These are phyloP conservation scores for Penicillium thymicola DNA, from an alignment of 2,329 filamentous ascomycete genomes.

Conservation along the genomic window DNA sequence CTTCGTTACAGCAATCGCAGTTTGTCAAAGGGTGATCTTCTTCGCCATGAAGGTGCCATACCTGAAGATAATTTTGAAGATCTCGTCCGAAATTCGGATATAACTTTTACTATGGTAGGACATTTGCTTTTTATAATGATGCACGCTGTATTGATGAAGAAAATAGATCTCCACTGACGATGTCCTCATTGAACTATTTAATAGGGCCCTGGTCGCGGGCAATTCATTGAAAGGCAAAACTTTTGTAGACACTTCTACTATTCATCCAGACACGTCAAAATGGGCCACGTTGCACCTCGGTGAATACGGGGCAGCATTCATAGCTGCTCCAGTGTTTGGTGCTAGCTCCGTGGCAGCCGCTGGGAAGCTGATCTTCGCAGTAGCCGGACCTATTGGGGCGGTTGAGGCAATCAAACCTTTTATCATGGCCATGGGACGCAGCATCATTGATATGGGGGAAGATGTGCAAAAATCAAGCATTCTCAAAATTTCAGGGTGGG, in stretches of 20 bases:
- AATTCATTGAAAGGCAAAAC: constrained; percentile 38
- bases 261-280: constrained; percentile 46
- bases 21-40: constrained; percentile 44
- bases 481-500: constrained; percentile 47
- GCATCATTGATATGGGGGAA: constrained; percentile 43
- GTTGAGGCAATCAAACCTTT: constrained; percentile 39
- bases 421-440: constrained; percentile 34
- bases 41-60: background rate
- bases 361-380: constrained; percentile 47
- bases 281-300: constrained; percentile 29
- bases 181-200: constrained; percentile 36
- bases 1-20: constrained; percentile 49
- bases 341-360: constrained; percentile 49
- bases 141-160: background rate
- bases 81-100: constrained; percentile 26
- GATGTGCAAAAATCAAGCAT: constrained; percentile 46
- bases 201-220: constrained; percentile 15
- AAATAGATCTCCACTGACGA: constrained; percentile 44
- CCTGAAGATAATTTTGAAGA: constrained; percentile 1
- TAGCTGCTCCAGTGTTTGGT: constrained; percentile 52
- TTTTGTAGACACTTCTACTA: constrained; percentile 51
- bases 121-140: background rate
- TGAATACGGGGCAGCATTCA: constrained; percentile 34
- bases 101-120: constrained; percentile 38
- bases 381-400: constrained; percentile 43